Evolutionary conservation across 2,329 filamentous ascomycete genomes (phyloP), one percentile per base, ranked within the genome.

Genomic region (Alternaria brassicae): DNA sequence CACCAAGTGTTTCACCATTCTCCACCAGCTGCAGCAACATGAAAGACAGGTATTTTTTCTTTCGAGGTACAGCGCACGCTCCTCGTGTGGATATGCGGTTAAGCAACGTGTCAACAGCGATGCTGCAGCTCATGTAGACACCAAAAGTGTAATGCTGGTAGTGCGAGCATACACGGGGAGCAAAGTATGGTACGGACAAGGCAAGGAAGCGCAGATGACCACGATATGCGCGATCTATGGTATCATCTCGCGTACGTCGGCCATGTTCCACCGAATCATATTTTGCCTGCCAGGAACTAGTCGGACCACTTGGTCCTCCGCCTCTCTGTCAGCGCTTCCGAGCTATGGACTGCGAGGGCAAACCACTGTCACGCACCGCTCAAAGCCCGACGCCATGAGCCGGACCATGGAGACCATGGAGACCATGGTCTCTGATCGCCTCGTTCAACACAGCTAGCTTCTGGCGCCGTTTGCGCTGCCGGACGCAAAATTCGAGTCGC

Each of bases 201-300:
- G 45, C 39, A 49, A 25, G 41, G 42, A 48, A 56, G 54, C 51
- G 56, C 62, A 69, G 59, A 61, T 67, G 66, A 69, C 59, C 30
- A 42, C 48, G 54, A 44, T 52, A 28, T 32, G 44, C 58, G 32
- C 49, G 48, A 47, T 56, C 53, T 30, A 60, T 48, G 36, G 51
- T 42, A 57, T 55, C 49, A 37, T 61, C 56, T 54, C 51, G 57
- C 54, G 45, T 50, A 36, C 23, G 53, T 61, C 57, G 55, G 53
- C 45, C 37, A 41, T 40, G 51, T 50, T 44, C 53, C 58, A 49
- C 51, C 42, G 39, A 53, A 39, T 44, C 57, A 58, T 51, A 56
- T 44, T 56, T 53, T 51, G 45, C 36, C 58, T 37, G 58, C 58
- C 53, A 58, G 57, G 58, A 42, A 53, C 55, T 61, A 53, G 63